Evolutionary conservation across 495 filamentous ascomycete species (phyloP).

Genomic region (Penicillium argentinense): DNA sequence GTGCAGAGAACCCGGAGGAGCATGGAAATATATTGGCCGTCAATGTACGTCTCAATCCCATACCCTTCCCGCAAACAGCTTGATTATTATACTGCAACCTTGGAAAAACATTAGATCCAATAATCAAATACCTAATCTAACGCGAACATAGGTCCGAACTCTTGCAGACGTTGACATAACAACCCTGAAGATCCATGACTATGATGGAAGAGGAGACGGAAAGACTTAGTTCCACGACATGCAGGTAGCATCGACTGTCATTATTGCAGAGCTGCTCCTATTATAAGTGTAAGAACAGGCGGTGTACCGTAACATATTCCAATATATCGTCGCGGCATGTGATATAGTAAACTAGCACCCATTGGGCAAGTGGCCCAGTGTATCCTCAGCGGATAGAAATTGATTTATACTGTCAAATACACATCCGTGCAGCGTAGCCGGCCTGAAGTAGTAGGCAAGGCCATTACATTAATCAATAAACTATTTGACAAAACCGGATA

Average conservation of each 20-base stretch:
- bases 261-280: no score
- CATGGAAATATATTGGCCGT: slow-evolving; percentile 31
- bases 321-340: no score
- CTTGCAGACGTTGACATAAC: slow-evolving; percentile 32
- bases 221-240: not conserved
- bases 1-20: slow-evolving; percentile 24
- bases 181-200: slow-evolving; percentile 22
- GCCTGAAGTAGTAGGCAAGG: not conserved
- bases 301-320: no score
- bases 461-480: slow-evolving; percentile 11
- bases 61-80: no score
- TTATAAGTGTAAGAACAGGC: no score
- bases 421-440: not conserved
- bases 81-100: no score
- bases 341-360: no score
- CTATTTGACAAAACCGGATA: slow-evolving; percentile 19
- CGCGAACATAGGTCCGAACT: slow-evolving; percentile 25
- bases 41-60: slow-evolving; percentile 25
- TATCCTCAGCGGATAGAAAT: no score
- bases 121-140: not conserved
- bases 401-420: no score
- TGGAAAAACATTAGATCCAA: no score
- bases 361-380: no score
- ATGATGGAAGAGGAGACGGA: slow-evolving; percentile 24
- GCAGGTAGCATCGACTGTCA: no score